A percentile compares a stretch with the other conserved stretches of the same genome.
These are phyloP conservation scores for Luzula sylvatica DNA, from an alignment of 176 grass and related monocot genomes.

Conservation along the genomic window DNA sequence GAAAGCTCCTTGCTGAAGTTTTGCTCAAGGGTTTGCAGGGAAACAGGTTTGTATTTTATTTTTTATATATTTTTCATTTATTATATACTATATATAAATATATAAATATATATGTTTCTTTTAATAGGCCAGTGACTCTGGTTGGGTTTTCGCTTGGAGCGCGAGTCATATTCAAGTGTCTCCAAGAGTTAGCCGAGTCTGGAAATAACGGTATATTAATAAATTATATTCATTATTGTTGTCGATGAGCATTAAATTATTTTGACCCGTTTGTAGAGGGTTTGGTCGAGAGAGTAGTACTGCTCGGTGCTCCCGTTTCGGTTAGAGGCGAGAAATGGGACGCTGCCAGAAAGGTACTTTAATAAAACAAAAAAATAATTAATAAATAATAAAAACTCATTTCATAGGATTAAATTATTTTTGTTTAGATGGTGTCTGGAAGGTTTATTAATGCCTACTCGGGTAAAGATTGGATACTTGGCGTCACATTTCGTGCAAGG, in stretches of 20 bases:
- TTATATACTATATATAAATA: background rate
- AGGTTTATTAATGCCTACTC: slow-evolving; percentile 92
- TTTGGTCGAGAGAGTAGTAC: slow-evolving; percentile 67
- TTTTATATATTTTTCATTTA: background rate
- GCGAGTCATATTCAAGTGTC: slow-evolving; percentile 77
- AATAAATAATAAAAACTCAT: background rate
- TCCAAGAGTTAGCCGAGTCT: slow-evolving; percentile 53
- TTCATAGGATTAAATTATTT: background rate
- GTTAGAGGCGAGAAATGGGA: slow-evolving; percentile 63
- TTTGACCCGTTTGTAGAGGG: slow-evolving; percentile 42
- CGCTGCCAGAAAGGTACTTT: slow-evolving; percentile 65
- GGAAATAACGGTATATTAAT: slow-evolving; percentile 51
- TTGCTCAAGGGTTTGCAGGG: slow-evolving; percentile 86
- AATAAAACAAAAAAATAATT: too few relatives aligned
- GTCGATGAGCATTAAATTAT: background rate
- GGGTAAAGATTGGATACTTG: slow-evolving; percentile 81
- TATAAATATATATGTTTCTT: slow-evolving; percentile 16
- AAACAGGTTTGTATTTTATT: slow-evolving; percentile 47
- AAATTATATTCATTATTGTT: background rate
- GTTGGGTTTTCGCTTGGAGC: slow-evolving; percentile 88
- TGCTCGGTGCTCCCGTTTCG: slow-evolving; percentile 81
- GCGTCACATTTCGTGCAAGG: slow-evolving; percentile 79
- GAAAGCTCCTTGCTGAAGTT: slow-evolving; percentile 84
- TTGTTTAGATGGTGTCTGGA: slow-evolving; percentile 54
- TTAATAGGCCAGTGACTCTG: slow-evolving; percentile 71